phyloP scores from a whole-genome alignment of 768 basidiomycete species.

The Mycena galopus region DNA sequence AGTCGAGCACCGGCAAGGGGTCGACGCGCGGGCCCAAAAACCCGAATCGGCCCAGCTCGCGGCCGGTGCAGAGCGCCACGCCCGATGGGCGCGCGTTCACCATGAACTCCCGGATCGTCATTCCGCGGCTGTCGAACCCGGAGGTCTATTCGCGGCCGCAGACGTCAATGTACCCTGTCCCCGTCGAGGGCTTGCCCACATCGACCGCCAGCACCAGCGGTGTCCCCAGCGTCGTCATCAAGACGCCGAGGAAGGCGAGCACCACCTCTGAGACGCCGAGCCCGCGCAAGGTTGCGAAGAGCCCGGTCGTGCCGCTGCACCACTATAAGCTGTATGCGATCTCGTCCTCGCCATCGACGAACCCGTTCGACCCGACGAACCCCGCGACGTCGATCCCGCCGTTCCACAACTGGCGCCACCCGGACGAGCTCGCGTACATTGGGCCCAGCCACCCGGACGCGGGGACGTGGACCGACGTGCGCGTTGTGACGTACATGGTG shows the following conservation, averaged over 20 bases:
- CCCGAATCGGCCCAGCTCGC: neutral
- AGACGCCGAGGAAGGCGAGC: conserved; percentile 16
- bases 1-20: conserved; percentile 16
- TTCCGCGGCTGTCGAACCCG: conserved; percentile 29
- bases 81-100: conserved; percentile 33
- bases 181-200: no score
- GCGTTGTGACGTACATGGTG: conserved; percentile 30
- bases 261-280: conserved; percentile 14
- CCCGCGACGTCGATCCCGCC: conserved; percentile 28
- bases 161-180: conserved; percentile 8
- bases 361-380: conserved; percentile 23
- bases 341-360: conserved; percentile 30
- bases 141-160: conserved; percentile 26
- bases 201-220: no score
- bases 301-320: conserved; percentile 4
- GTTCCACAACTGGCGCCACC: conserved; percentile 29
- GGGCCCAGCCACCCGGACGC: conserved; percentile 22
- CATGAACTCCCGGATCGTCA: conserved; percentile 33
- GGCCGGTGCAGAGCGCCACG: conserved; percentile 8
- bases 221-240: neutral
- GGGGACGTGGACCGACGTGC: conserved; percentile 25
- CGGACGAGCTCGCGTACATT: conserved; percentile 30
- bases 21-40: conserved; percentile 17
- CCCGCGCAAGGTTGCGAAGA: conserved; percentile 23
- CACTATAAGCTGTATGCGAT: conserved; percentile 35